Evolutionary conservation across 2,329 filamentous ascomycete species (phyloP).

Genomic region (Pleurostoma richardsiae): DNA sequence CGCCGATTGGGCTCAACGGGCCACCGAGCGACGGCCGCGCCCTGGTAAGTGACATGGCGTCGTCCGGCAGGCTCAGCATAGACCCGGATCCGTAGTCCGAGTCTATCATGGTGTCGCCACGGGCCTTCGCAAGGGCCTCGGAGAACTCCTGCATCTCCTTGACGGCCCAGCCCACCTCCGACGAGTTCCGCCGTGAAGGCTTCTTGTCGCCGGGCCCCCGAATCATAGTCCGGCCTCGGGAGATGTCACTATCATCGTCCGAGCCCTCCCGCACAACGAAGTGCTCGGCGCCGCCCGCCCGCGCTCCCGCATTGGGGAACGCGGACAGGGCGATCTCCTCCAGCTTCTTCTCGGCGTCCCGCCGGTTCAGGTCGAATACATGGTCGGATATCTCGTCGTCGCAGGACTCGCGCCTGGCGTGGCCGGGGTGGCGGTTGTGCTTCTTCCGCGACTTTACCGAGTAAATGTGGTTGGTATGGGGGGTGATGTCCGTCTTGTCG

Average conservation of each 20-base stretch:
- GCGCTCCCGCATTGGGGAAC: constrained; percentile 67
- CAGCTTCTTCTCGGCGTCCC: constrained; percentile 74
- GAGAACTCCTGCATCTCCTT: constrained; percentile 77
- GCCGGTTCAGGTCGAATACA: constrained; percentile 72
- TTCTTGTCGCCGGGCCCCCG: constrained; percentile 16
- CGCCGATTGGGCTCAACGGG: constrained; percentile 21
- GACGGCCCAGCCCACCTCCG: constrained; percentile 66
- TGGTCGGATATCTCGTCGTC: constrained; percentile 74
- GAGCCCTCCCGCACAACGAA: constrained; percentile 64
- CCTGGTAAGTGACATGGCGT: constrained; percentile 25
- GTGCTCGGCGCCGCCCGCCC: constrained; percentile 66
- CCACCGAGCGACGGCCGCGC: constrained; percentile 4
- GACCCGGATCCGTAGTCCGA: constrained; percentile 21
- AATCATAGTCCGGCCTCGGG: constrained; percentile 24
- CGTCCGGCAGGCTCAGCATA: constrained; percentile 26
- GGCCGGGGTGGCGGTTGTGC: constrained; percentile 28
- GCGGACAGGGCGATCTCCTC: constrained; percentile 72
- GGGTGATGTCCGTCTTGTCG: constrained; percentile 69
- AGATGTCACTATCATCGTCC: constrained; percentile 45
- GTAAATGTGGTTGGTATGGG: constrained; percentile 58
- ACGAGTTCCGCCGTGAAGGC: constrained; percentile 50
- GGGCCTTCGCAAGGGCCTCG: constrained; percentile 48
- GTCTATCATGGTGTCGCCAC: constrained; percentile 22
- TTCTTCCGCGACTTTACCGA: constrained; percentile 38
- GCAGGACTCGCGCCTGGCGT: constrained; percentile 61